Evolutionary conservation across 2,329 filamentous ascomycete genomes (phyloP).

Genomic region (Paracoccidioides lutzii): DNA sequence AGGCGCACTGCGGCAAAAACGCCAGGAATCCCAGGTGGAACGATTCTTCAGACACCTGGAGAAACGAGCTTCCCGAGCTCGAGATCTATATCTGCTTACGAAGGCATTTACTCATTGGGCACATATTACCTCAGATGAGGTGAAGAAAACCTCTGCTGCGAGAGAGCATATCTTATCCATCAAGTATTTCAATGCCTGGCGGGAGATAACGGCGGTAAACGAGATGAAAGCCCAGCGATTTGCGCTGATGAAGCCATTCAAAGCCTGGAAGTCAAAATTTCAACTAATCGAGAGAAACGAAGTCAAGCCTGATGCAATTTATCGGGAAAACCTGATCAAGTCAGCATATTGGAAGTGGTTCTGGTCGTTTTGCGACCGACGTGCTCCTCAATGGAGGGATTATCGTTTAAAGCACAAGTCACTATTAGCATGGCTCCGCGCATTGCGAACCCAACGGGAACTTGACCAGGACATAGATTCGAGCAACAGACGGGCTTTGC

Average conservation of each 20-base stretch:
- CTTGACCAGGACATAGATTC: slow-evolving; percentile 27
- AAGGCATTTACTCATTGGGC: slow-evolving; percentile 60
- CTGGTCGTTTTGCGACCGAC: slow-evolving; percentile 32
- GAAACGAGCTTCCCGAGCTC: slow-evolving; percentile 47
- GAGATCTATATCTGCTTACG: slow-evolving; percentile 51
- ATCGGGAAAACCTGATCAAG: slow-evolving; percentile 20
- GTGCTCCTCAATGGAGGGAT: slow-evolving; percentile 32
- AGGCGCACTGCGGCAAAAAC: slow-evolving; percentile 27
- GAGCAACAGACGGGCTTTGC: slow-evolving; percentile 17
- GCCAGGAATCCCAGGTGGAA: slow-evolving; percentile 35
- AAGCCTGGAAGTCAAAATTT: slow-evolving; percentile 38
- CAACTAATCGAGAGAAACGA: slow-evolving; percentile 25
- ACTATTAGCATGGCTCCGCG: slow-evolving; percentile 29
- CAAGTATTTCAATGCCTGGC: slow-evolving; percentile 58
- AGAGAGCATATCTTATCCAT: slow-evolving; percentile 57
- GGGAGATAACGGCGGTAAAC: slow-evolving; percentile 50
- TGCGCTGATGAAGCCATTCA: slow-evolving; percentile 42
- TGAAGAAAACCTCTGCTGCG: slow-evolving; percentile 53
- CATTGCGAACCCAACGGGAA: slow-evolving; percentile 28
- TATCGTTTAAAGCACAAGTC: slow-evolving; percentile 29
- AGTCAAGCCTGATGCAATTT: slow-evolving; percentile 19
- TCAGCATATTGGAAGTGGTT: slow-evolving; percentile 32
- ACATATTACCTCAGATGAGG: slow-evolving; percentile 49
- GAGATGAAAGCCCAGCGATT: slow-evolving; percentile 41
- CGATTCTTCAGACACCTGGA: slow-evolving; percentile 45